phyloP scores from a whole-genome alignment of 2,329 filamentous ascomycete species.

The Cordyceps tenuipes region DNA sequence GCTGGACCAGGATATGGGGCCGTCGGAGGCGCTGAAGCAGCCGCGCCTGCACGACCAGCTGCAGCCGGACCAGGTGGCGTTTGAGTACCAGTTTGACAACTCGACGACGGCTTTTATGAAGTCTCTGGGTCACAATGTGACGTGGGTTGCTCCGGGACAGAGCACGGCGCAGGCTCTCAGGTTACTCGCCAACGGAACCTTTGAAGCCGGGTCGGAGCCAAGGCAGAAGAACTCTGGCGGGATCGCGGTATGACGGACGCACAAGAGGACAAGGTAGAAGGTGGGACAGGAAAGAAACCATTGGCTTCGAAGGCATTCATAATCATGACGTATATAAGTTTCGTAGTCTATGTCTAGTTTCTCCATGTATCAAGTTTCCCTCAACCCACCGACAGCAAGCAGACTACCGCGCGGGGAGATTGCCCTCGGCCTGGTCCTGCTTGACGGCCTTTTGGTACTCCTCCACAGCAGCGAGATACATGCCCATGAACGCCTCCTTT shows the following conservation, averaged over 20 bases:
- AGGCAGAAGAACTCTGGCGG: constrained; percentile 68
- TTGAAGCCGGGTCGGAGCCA: constrained; percentile 79
- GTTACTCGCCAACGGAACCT: constrained; percentile 52
- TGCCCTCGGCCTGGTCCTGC: constrained; percentile 20
- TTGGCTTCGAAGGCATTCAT: background rate
- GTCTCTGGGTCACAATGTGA: constrained; percentile 63
- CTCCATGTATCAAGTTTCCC: background rate
- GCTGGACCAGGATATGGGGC: constrained; percentile 56
- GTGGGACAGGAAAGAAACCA: background rate
- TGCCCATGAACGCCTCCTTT: constrained; percentile 14
- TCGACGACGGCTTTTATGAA: constrained; percentile 58
- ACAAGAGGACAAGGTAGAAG: background rate
- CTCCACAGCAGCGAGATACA: constrained; percentile 21
- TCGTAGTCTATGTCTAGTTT: background rate
- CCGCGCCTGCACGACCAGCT: constrained; percentile 80
- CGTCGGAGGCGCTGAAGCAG: constrained; percentile 53
- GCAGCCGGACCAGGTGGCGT: constrained; percentile 55
- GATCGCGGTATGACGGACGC: constrained; percentile 30
- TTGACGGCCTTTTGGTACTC: constrained; percentile 20
- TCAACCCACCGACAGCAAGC: no score
- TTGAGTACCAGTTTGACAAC: constrained; percentile 69
- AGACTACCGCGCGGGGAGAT: constrained; percentile 9
- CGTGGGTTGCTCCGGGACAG: constrained; percentile 55
- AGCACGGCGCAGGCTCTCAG: constrained; percentile 69
- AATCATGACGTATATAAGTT: background rate